Percentiles rank a stretch among this genome's conserved stretches.
Conservation (phyloP, 805 yeast species). For the Hanseniaspora vineae region DNA sequence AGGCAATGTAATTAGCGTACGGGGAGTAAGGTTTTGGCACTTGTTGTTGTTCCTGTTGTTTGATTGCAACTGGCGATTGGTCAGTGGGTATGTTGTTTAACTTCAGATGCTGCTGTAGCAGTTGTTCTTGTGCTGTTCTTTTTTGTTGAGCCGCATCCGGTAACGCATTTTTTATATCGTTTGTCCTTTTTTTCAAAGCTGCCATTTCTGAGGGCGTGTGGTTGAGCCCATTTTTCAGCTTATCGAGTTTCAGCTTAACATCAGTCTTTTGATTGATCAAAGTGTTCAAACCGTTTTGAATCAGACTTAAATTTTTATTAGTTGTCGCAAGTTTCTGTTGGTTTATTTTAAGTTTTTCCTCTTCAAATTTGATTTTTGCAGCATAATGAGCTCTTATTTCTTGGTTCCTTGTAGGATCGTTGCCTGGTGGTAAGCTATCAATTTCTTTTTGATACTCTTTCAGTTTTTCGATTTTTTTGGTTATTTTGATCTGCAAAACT, state of each 20-base stretch:
- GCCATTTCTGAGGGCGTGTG: neutral
- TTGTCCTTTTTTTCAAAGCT: neutral
- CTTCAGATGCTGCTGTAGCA: no score
- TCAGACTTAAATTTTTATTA: neutral
- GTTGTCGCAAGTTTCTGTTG: neutral
- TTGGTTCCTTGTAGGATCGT: neutral
- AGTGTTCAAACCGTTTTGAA: neutral
- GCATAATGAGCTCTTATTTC: neutral
- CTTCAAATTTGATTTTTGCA: neutral
- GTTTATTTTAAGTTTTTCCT: neutral
- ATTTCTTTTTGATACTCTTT: neutral
- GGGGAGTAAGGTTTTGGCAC: neutral
- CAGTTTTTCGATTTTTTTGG: neutral
- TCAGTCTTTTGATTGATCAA: neutral
- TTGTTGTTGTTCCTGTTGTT: neutral
- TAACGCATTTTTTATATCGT: neutral
- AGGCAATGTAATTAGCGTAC: neutral
- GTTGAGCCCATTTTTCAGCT: neutral
- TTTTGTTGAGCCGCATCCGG: no score
- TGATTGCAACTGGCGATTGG: neutral
- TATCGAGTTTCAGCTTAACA: neutral
- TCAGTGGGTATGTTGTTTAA: no score
- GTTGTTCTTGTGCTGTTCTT: no score
- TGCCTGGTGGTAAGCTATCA: neutral
- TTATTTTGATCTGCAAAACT: neutral